Evolutionary conservation across 768 basidiomycete species (phyloP), one percentile per base, ranked within the genome.

Genomic region (Boletus huronensis): DNA sequence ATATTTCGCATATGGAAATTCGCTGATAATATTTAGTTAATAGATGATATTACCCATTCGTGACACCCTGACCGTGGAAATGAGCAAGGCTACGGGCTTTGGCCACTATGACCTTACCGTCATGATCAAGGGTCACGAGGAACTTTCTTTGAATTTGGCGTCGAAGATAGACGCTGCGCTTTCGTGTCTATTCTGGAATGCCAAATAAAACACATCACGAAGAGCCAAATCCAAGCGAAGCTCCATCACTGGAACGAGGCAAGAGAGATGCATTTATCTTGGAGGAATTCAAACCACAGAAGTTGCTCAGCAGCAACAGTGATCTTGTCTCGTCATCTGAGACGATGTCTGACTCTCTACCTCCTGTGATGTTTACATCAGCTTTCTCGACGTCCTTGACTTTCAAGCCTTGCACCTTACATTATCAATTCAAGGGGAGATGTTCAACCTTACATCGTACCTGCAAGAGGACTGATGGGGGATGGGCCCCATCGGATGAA

Each of bases 1-100:
- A 31, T 26, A 29, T 29, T 46, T 39, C 14, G 17, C 41, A 34
- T 10, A 39, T 31, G 29, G 29, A 54, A 47, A 26, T 36, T 25
- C 40, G 44, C 21, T 58, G 28, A 57, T 48, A 39, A 49, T 42
- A 47, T 11, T 58, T 16, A 17, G 26, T 46, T 44, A 6, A 43
- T 61, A 98, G 95, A 98, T 99, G 96, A 84, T 96, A 21, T 76
- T 99, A 28, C 96, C 96, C 14, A 84, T 97, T 52, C 82, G 83
- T 39, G 96, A 98, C 70, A 82, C 98, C 36, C 75, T 98, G 39
- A 82, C 90, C 11, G 79, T 82, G 5, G 90, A 97, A 70, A 88
- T 83, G 67, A 85, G 88, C 8, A 92, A 87, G 70, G 90, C 94
- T 2, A 90, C 90, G 59, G 83, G 90, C 23, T 92, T 98, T 68